phyloP scores from a whole-genome alignment of 371 early-diverging fungal species.

The Chytridium lagenaria region DNA sequence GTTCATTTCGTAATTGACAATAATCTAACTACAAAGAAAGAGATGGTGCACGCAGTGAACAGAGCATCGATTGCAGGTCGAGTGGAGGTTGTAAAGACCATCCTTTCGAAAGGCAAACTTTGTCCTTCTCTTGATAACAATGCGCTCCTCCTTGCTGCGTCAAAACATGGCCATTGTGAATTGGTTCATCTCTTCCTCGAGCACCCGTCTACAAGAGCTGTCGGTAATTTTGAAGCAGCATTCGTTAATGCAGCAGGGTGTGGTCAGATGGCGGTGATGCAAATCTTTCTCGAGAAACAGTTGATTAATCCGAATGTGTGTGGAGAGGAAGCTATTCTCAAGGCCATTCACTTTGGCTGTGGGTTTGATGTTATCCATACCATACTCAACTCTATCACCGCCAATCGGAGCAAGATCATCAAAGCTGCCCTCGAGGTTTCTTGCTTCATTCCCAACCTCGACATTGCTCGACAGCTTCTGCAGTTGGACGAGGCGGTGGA shows the following conservation, averaged over 20 bases:
- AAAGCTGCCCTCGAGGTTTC: not conserved
- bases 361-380: not conserved
- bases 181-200: not conserved
- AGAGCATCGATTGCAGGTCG: not conserved
- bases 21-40: not conserved
- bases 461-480: not conserved
- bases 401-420: not conserved
- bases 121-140: not conserved
- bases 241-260: slow-evolving; percentile 1
- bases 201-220: not conserved
- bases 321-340: not conserved
- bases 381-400: slow-evolving; percentile 7
- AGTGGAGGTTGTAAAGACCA: not conserved
- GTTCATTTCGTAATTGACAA: slow-evolving; percentile 6
- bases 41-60: not conserved
- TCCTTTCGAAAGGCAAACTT: not conserved
- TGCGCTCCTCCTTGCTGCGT: slow-evolving; percentile 2
- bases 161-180: not conserved
- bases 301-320: not conserved
- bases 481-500: not conserved
- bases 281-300: not conserved
- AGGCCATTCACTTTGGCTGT: not conserved
- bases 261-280: not conserved
- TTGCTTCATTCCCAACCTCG: not conserved
- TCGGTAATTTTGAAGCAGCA: not conserved